A percentile compares a stretch with the other conserved stretches of the same genome.
Conservation (phyloP, 441 rosid species). For the Biscutella laevigata region DNA sequence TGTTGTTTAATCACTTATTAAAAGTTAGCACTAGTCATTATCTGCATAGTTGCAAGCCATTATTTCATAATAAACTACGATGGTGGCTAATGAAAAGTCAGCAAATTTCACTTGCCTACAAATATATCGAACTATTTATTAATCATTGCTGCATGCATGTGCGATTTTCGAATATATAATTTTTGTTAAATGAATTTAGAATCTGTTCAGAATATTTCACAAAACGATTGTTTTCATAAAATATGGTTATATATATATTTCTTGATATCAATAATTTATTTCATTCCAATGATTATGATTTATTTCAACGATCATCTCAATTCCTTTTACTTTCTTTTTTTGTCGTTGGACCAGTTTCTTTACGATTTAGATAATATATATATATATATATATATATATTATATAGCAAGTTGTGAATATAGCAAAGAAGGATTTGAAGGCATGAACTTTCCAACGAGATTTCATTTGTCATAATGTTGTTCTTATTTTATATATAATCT, state of each 20-base stretch:
- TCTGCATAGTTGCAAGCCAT: no score
- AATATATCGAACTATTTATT: neutral
- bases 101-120: no score
- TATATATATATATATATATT: no score
- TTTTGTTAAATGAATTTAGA: no score
- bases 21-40: no score
- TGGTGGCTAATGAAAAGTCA: conserved; percentile 8
- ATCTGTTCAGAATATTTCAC: no score
- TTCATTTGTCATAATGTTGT: neutral
- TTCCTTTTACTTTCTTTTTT: no score
- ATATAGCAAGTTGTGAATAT: neutral
- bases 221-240: no score
- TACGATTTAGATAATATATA: no score
- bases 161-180: neutral
- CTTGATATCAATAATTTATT: neutral
- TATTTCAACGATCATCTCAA: neutral
- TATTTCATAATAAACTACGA: no score
- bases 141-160: conserved; percentile 8
- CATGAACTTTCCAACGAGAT: neutral
- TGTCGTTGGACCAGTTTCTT: neutral
- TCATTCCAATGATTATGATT: neutral
- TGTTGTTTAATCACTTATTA: neutral
- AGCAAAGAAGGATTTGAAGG: neutral
- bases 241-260: no score
- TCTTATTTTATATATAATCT: neutral